A percentile compares a stretch with the other conserved stretches of the same genome.
Evolutionary conservation across 2,329 filamentous ascomycete genomes (phyloP).

Genomic region (Fusarium neocosmosporiellum): DNA sequence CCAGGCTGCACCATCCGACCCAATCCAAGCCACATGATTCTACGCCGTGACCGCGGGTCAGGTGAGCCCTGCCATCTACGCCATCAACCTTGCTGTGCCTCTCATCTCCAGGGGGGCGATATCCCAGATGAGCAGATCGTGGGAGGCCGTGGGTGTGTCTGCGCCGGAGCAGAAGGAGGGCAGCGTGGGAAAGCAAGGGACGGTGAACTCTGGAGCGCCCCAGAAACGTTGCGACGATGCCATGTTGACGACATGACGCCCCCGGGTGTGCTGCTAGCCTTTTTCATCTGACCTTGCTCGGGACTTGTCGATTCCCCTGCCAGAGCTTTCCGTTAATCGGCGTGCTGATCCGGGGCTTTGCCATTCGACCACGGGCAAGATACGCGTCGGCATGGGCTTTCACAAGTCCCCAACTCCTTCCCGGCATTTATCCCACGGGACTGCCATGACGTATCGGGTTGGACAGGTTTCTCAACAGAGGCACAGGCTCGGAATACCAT

Average conservation of each 20-base stretch:
- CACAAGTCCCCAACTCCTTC: not conserved
- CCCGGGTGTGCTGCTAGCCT: constrained; percentile 24
- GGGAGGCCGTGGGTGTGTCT: not conserved
- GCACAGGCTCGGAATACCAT: not conserved
- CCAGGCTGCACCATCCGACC: constrained; percentile 5
- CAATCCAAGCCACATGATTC: constrained; percentile 43
- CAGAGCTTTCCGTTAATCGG: constrained; percentile 30
- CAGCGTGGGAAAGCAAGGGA: constrained; percentile 27
- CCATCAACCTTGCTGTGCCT: constrained; percentile 36
- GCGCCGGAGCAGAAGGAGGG: not conserved
- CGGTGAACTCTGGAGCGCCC: constrained; percentile 16
- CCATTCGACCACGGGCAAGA: constrained; percentile 33
- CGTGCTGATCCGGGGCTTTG: constrained; percentile 30
- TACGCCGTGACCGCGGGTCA: constrained; percentile 43
- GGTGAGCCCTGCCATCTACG: constrained; percentile 46
- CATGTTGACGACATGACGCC: constrained; percentile 9
- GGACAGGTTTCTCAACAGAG: constrained; percentile 3
- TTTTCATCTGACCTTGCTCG: not conserved
- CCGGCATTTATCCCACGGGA: constrained; percentile 28
- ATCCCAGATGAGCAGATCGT: constrained; percentile 31
- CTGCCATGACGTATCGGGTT: constrained; percentile 32
- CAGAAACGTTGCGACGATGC: constrained; percentile 13
- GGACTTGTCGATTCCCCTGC: constrained; percentile 5
- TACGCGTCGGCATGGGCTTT: constrained; percentile 21
- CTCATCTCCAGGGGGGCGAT: constrained; percentile 32